Evolutionary conservation across 75 land plant species (phyloP).

Genomic region (Picea sitchensis): DNA sequence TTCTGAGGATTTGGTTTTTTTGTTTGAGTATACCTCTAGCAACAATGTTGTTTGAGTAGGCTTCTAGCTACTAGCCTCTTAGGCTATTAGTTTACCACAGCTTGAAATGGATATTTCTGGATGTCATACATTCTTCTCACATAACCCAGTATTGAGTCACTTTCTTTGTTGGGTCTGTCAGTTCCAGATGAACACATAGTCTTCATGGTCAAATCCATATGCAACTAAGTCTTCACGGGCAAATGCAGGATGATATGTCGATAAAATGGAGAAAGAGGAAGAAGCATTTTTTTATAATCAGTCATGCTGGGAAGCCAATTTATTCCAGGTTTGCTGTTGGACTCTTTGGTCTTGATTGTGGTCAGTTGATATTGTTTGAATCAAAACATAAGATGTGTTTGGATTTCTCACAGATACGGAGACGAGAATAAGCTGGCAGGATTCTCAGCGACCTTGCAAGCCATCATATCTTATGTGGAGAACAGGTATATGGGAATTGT

Average conservation of each 20-base stretch:
- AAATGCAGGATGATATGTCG: conserved; percentile 42
- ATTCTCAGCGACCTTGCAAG: conserved; percentile 47
- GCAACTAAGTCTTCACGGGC: conserved; percentile 11
- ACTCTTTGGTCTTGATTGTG: neutral
- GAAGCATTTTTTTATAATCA: conserved; percentile 51
- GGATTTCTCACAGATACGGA: conserved; percentile 32
- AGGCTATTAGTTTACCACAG: neutral
- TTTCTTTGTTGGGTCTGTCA: conserved; percentile 12
- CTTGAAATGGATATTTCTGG: neutral
- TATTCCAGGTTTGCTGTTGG: conserved; percentile 39
- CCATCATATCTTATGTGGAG: conserved; percentile 49
- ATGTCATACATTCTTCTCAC: neutral
- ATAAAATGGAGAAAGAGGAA: conserved; percentile 37
- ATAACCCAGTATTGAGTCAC: conserved; percentile 5
- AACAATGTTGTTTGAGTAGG: neutral
- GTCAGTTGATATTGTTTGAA: neutral
- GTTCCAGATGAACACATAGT: conserved; percentile 10
- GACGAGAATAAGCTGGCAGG: conserved; percentile 57
- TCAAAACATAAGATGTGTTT: neutral
- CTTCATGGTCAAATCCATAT: conserved; percentile 11
- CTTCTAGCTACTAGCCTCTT: neutral
- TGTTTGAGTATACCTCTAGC: neutral
- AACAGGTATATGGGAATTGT: conserved; percentile 27
- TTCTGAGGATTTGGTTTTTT: neutral
- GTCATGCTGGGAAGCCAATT: conserved; percentile 49